phyloP scores from a whole-genome alignment of 2,329 filamentous ascomycete species.

The Verticillium isaacii region DNA sequence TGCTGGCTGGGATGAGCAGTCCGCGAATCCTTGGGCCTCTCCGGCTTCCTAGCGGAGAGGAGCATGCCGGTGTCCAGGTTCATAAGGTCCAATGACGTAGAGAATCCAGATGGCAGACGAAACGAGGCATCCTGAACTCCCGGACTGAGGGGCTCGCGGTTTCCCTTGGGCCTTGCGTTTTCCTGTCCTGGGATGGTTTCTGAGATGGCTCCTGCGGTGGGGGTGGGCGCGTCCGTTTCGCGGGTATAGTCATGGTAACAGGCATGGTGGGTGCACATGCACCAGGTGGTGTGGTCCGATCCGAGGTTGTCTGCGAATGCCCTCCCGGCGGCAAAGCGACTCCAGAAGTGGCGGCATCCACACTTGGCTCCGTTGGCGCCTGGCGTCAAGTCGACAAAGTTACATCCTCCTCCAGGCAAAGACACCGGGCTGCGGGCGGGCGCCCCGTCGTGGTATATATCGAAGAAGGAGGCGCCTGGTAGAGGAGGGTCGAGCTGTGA shows the following conservation, averaged over 20 bases:
- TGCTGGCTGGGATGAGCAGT: slow-evolving; percentile 20
- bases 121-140: slow-evolving; percentile 42
- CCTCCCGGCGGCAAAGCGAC: slow-evolving; percentile 30
- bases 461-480: slow-evolving; percentile 43
- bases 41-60: slow-evolving; percentile 26
- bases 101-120: slow-evolving; percentile 29
- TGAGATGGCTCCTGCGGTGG: slow-evolving; percentile 4
- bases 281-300: slow-evolving; percentile 43
- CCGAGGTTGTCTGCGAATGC: slow-evolving; percentile 24
- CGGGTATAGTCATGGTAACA: slow-evolving; percentile 52
- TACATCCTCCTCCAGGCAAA: slow-evolving; percentile 51
- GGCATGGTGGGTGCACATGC: slow-evolving; percentile 60
- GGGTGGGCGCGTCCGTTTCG: slow-evolving; percentile 20
- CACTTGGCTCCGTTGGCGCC: slow-evolving; percentile 49
- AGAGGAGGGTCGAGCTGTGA: slow-evolving; percentile 41
- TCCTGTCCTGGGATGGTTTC: slow-evolving; percentile 37
- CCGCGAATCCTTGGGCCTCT: slow-evolving; percentile 15
- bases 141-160: slow-evolving; percentile 48
- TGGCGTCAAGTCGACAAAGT: slow-evolving; percentile 50
- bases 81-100: slow-evolving; percentile 36
- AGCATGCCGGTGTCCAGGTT: slow-evolving; percentile 29
- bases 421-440: slow-evolving; percentile 20
- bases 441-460: slow-evolving; percentile 48
- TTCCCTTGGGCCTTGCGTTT: slow-evolving; percentile 44
- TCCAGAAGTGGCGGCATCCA: slow-evolving; percentile 59